Base-by-base conservation (phyloP, 2,329 filamentous ascomycete genomes). In the Fusarium sterilihyphosum region DNA sequence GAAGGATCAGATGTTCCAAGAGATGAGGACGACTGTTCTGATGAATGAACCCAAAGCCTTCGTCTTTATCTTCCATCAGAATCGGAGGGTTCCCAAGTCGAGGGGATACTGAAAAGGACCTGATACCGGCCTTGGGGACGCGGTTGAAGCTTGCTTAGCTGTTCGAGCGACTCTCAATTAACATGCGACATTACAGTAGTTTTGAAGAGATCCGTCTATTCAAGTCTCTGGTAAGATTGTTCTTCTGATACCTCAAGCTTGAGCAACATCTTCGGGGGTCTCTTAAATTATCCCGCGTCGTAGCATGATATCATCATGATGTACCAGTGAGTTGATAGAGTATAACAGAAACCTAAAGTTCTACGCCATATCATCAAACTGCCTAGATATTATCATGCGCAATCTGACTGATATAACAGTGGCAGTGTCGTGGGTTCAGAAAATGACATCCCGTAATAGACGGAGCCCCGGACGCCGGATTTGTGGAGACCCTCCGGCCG, bases 1-100 rank as follows among this genome's bases (percentile, higher is more conserved):
- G 50, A 65, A 0, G 56, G 54, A 5, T 64, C 61, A 14, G 38
- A 67, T 2, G 46, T 65, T 4, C 66, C 56, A 5, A 10, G 1
- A 73, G 38, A 0, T 43, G 78, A 2, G 86, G 84, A 20, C 83
- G 78, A 1, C 82, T 82, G 61, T 89, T 89, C 35, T 87, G 87
- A 8, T 85, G 83, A 38, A 84, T 82, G 74, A 89, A 88, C 1
- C 68, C 61, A 20, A 71, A 71, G 0, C 62, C 37, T 18, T 40
- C 56, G 5, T 61, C 46, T 29, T 68, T 50, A 4, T 68, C 68
- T 40, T 61, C 63, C 12, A 71, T 4, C 3, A 73, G 54, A 6
- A 68, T 68, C 0, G 57, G 10, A 14, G 43, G 22, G 38, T 53
- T 11, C 22, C 20, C 29, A 31, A 56, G 38, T 2, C 24, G 17